These are phyloP conservation scores for Hypsizygus ulmarius DNA, from an alignment of 1,284 basidiomycete genomes.

Conservation along the genomic window DNA sequence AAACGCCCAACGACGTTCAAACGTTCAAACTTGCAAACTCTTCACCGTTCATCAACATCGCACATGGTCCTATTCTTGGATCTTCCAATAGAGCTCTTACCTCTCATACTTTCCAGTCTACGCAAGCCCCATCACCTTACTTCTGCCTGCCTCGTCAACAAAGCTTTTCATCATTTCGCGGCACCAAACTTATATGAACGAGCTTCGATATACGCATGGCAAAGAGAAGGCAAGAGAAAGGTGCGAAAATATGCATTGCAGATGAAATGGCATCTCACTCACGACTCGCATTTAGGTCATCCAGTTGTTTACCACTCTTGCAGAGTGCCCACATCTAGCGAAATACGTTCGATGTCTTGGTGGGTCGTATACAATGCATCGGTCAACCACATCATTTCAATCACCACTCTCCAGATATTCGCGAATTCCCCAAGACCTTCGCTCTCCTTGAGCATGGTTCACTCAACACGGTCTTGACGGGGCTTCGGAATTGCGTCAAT, in stretches of 20 bases:
- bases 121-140: conserved; percentile 51
- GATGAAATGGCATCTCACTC: background rate
- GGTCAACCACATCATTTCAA: background rate
- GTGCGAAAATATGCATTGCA: conserved; percentile 28
- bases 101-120: conserved; percentile 49
- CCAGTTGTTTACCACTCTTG: conserved; percentile 51
- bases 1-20: background rate
- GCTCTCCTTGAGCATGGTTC: conserved; percentile 32
- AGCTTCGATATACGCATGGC: conserved; percentile 64
- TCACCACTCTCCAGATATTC: conserved; percentile 45
- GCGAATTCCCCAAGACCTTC: conserved; percentile 60
- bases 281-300: conserved; percentile 37
- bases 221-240: conserved; percentile 56
- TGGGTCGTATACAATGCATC: conserved; percentile 26
- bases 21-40: too few species aligned
- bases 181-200: conserved; percentile 50
- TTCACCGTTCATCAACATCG: background rate
- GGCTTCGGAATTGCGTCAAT: conserved; percentile 57
- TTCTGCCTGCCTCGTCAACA: conserved; percentile 52
- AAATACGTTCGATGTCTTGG: conserved; percentile 54
- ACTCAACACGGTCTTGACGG: conserved; percentile 41
- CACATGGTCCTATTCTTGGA: conserved; percentile 36
- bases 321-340: conserved; percentile 48
- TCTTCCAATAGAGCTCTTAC: conserved; percentile 61
- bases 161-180: conserved; percentile 48